Conservation (phyloP, 2,329 filamentous ascomycete genomes). For the Calcarisporium arbuscula region DNA sequence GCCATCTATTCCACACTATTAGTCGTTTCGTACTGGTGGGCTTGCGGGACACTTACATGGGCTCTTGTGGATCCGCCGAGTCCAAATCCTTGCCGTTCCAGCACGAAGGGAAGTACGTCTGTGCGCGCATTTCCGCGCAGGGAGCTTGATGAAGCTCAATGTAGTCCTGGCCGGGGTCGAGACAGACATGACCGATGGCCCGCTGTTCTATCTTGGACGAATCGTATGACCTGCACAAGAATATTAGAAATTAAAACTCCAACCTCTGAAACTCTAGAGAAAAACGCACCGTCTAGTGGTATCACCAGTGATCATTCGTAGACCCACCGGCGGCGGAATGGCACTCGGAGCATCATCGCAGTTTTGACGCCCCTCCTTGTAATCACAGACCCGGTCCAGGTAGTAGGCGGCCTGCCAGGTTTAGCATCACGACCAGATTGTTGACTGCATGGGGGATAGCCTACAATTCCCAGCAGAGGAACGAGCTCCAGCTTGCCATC, state of each 20-base stretch:
- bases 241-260: too few relatives aligned
- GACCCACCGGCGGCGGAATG: slow-evolving; percentile 52
- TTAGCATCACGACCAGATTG: too few relatives aligned
- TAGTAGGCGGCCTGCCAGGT: slow-evolving; percentile 22
- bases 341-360: slow-evolving; percentile 23
- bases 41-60: too few relatives aligned
- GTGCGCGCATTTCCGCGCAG: slow-evolving; percentile 46
- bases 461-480: slow-evolving; percentile 21
- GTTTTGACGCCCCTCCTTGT: slow-evolving; percentile 15
- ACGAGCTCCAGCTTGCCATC: slow-evolving; percentile 48
- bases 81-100: slow-evolving; percentile 56
- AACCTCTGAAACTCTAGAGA: too few relatives aligned
- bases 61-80: slow-evolving; percentile 44
- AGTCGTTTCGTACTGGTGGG: too few relatives aligned
- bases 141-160: too few relatives aligned
- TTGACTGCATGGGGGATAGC: too few relatives aligned
- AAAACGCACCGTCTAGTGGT: slow-evolving; percentile 34
- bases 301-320: slow-evolving; percentile 61
- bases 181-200: slow-evolving; percentile 51
- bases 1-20: too few relatives aligned
- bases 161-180: slow-evolving; percentile 36
- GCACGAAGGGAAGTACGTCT: slow-evolving; percentile 55
- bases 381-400: slow-evolving; percentile 20
- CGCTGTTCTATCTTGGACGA: slow-evolving; percentile 35
- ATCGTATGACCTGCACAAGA: too few relatives aligned